A percentile compares a stretch with the other conserved stretches of the same genome.
Conservation (phyloP, 2,329 filamentous ascomycete species). For the Arthrobotrys pseudoclavata region DNA sequence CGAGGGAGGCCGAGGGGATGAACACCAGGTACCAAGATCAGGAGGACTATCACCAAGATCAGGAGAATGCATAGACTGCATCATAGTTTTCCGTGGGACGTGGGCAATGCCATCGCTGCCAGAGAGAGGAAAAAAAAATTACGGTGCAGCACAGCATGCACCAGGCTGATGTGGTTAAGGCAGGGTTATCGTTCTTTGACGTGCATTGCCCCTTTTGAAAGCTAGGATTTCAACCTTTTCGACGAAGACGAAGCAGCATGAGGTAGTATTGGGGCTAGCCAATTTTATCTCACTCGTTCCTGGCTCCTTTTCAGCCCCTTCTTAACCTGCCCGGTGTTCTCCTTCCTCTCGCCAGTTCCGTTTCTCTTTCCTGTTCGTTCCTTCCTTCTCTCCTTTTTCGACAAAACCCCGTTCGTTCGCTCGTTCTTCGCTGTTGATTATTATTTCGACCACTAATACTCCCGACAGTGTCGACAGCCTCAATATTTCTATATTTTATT, state of each 20-base stretch:
- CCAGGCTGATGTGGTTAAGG: conserved; percentile 20
- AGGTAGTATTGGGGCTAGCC: conserved; percentile 52
- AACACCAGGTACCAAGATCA: conserved; percentile 30
- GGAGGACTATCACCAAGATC: conserved; percentile 22
- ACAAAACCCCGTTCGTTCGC: conserved; percentile 34
- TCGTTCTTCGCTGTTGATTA: conserved; percentile 33
- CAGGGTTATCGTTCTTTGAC: conserved; percentile 33
- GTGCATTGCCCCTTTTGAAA: conserved; percentile 40
- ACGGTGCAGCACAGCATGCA: neutral
- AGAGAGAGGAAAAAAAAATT: conserved; percentile 7
- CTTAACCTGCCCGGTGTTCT: conserved; percentile 36
- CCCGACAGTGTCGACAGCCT: conserved; percentile 33
- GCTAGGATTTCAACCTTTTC: conserved; percentile 26
- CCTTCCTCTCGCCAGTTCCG: conserved; percentile 22
- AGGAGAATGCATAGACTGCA: conserved; percentile 27
- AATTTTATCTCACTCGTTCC: conserved; percentile 57
- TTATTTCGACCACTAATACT: conserved; percentile 28
- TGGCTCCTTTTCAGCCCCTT: conserved; percentile 48
- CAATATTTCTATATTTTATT: conserved; percentile 31
- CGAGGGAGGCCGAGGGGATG: conserved; percentile 34
- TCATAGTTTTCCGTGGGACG: neutral
- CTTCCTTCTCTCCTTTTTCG: conserved; percentile 32
- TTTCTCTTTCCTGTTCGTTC: conserved; percentile 48
- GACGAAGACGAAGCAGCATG: conserved; percentile 29
- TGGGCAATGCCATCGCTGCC: neutral